Conservation (phyloP, 768 basidiomycete genomes). For the Leccinum arenicola region DNA sequence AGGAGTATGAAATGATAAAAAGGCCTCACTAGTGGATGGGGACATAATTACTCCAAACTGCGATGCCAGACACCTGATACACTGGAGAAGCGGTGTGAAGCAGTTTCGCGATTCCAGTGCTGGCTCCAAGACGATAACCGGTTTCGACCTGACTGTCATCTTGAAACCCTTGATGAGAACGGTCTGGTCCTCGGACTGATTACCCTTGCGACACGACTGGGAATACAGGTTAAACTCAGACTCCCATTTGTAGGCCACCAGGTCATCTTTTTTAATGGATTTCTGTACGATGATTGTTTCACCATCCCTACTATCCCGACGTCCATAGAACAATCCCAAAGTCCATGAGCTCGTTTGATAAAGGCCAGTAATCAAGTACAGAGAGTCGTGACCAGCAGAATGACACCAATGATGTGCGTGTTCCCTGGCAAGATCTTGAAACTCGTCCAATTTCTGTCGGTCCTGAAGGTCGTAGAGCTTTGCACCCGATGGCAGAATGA, state of each 20-base stretch:
- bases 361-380: too few relatives aligned
- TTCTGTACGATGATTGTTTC: not conserved
- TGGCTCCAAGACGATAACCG: not conserved
- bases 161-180: slow-evolving; percentile 10
- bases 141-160: slow-evolving; percentile 1
- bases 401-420: too few relatives aligned
- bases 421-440: too few relatives aligned
- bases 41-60: too few relatives aligned
- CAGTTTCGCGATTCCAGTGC: too few relatives aligned
- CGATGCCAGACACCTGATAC: not conserved
- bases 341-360: not conserved
- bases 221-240: not conserved
- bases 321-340: not conserved
- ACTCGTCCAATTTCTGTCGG: too few relatives aligned
- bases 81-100: not conserved
- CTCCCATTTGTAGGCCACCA: not conserved
- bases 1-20: not conserved
- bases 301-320: not conserved
- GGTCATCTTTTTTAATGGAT: not conserved
- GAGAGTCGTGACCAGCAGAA: too few relatives aligned
- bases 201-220: not conserved
- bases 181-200: slow-evolving; percentile 7
- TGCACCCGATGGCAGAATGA: too few relatives aligned
- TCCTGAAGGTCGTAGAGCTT: too few relatives aligned
- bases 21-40: not conserved